Evolutionary conservation across 129 eudicot genomes (phyloP), one percentile per base, ranked within the genome.

Genomic region (sunflower (Helianthus annuus)): DNA sequence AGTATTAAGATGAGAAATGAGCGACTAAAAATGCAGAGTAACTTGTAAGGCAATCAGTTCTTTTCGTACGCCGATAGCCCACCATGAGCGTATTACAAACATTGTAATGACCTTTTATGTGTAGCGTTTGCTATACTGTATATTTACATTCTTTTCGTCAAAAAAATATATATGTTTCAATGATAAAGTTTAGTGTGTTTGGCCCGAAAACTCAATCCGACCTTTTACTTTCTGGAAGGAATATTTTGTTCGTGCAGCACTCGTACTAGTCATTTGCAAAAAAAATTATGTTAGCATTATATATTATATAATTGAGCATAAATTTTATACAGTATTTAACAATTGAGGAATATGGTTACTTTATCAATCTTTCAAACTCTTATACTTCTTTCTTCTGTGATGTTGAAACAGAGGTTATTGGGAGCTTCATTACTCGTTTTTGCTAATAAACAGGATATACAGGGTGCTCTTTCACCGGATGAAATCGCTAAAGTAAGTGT

Each of bases 361-460:
- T 49, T 13, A 65, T 40, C 72, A 10, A 55, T 55, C 17, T 16
- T 55, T 66, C 11, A 58, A 55, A 55, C 66, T 56, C 32, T 42
- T 5, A 8, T 66, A 42, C 49, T 27, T 39, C 7, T 15, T 8
- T 64, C 29, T 15, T n/a, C n/a, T 10, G 34, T 49, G 9, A 70
- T 70, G 53, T 64, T 78, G 27, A 78, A 53, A 38, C 92, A 94
- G 99, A 90, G 99, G 87, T 70, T 94, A 79, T 94, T 96, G 29
- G 99, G 99, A 68, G 86, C 99, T 53, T 94, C 97, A 10, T 76
- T 94, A 81, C 77, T 88, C 3, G 84, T 94, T 75, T 80, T 94
- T 72, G 99, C 99, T 54, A 94, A 94, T 85, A 94, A 94, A 83
- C 99, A 94, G 79, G 99, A 94, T 75, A 94, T 90, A 75, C 89